phyloP scores from a whole-genome alignment of 139 green algal genomes.

The Chlorella sp. region DNA sequence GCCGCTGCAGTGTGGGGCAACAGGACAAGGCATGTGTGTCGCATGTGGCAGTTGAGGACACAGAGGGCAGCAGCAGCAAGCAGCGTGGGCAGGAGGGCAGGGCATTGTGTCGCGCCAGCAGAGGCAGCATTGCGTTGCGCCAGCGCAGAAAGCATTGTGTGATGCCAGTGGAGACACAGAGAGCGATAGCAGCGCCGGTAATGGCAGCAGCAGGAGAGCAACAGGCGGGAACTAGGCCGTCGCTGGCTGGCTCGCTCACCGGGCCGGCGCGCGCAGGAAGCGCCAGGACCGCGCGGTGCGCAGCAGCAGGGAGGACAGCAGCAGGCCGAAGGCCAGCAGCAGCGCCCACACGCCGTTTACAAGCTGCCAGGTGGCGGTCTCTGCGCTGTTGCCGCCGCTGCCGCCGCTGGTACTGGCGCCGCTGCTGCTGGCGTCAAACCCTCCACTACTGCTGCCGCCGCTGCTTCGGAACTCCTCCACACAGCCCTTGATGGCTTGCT shows the following conservation, averaged over 20 bases:
- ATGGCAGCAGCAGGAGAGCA: no score
- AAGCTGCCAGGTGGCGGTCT: slow-evolving; percentile 33
- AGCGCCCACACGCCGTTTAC: slow-evolving; percentile 85
- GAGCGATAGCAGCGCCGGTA: no score
- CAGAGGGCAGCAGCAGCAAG: no score
- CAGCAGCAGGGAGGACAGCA: slow-evolving; percentile 55
- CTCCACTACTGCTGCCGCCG: not conserved
- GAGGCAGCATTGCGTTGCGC: not conserved
- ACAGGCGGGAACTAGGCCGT: not conserved
- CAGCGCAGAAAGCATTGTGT: no score
- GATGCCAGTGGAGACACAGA: not conserved
- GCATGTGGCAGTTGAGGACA: not conserved
- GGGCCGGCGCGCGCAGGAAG: slow-evolving; percentile 45
- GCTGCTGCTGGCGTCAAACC: no score
- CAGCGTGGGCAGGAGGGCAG: not conserved
- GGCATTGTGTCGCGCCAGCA: not conserved
- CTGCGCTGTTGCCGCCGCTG: no score
- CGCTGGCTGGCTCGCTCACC: slow-evolving; percentile 7
- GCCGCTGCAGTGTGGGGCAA: not conserved
- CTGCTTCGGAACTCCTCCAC: slow-evolving; percentile 46
- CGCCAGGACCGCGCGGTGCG: slow-evolving; percentile 71
- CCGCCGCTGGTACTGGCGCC: no score
- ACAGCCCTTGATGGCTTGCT: slow-evolving; percentile 78
- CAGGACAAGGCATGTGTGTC: not conserved
- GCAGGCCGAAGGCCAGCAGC: slow-evolving; percentile 65